phyloP scores from a whole-genome alignment of 1,284 basidiomycete genomes.

The Salmacisia buchloeana region DNA sequence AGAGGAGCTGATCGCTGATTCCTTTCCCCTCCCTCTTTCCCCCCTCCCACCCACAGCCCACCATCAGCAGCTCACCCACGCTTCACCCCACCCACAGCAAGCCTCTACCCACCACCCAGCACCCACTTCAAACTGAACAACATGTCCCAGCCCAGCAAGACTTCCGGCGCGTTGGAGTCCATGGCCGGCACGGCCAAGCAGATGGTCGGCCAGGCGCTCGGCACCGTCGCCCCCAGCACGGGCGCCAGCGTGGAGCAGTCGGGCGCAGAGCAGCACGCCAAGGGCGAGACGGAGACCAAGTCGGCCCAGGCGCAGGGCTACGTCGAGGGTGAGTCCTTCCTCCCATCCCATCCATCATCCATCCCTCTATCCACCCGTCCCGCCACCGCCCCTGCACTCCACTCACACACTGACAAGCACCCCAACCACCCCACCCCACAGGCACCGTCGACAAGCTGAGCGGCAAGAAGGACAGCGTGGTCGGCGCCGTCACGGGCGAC shows the following conservation, averaged over 20 bases:
- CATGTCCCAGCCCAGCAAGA: conserved; percentile 3
- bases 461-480: neutral
- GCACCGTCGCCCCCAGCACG: neutral
- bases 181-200: neutral
- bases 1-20: no score
- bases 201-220: neutral
- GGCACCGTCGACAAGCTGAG: neutral
- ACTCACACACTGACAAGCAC: neutral
- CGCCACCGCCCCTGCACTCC: no score
- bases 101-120: neutral
- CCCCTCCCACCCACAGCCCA: neutral
- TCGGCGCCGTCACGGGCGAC: neutral
- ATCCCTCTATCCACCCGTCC: neutral
- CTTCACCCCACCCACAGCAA: neutral
- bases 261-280: neutral
- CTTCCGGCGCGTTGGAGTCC: neutral
- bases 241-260: neutral
- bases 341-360: neutral
- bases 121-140: neutral
- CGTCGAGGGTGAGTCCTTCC: neutral
- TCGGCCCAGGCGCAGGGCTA: neutral
- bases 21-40: neutral
- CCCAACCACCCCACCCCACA: neutral
- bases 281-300: neutral
- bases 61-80: no score